Percentiles rank a stretch among this genome's conserved stretches.
These are phyloP conservation scores for Closterium sp. DNA, from an alignment of 139 green algal species.

Conservation along the genomic window DNA sequence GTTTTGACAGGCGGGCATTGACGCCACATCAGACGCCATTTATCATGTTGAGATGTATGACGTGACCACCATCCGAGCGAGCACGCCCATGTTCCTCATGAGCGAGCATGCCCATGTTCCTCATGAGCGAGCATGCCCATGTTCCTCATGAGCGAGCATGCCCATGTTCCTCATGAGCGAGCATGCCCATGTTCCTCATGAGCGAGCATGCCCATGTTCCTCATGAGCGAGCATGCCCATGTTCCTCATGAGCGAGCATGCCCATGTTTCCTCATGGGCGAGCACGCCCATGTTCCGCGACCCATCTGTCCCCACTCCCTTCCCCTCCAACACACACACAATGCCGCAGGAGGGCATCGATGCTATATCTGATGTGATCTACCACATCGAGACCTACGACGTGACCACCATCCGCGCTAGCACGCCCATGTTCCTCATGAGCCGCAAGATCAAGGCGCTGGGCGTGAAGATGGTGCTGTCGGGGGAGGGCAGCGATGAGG, in stretches of 20 bases:
- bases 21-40: constrained; percentile 89
- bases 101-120: constrained; percentile 91
- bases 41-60: constrained; percentile 82
- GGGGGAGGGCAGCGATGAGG: constrained; percentile 93
- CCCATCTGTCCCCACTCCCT: not conserved
- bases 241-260: constrained; percentile 94
- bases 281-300: constrained; percentile 90
- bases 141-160: constrained; percentile 90
- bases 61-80: constrained; percentile 68
- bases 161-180: constrained; percentile 95
- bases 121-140: constrained; percentile 90
- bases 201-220: constrained; percentile 91
- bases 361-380: constrained; percentile 86
- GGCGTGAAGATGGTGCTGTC: constrained; percentile 93
- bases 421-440: constrained; percentile 92
- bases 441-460: constrained; percentile 89
- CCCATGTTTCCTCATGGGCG: too few species aligned
- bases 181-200: constrained; percentile 94
- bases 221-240: constrained; percentile 90
- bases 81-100: constrained; percentile 95
- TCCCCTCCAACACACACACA: too few species aligned
- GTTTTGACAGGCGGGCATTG: constrained; percentile 38
- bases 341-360: constrained; percentile 60
- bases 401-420: constrained; percentile 67
- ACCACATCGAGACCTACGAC: constrained; percentile 79